Evolutionary conservation across 306 rosid species (phyloP).

Genomic region (Sophora flavescens): DNA sequence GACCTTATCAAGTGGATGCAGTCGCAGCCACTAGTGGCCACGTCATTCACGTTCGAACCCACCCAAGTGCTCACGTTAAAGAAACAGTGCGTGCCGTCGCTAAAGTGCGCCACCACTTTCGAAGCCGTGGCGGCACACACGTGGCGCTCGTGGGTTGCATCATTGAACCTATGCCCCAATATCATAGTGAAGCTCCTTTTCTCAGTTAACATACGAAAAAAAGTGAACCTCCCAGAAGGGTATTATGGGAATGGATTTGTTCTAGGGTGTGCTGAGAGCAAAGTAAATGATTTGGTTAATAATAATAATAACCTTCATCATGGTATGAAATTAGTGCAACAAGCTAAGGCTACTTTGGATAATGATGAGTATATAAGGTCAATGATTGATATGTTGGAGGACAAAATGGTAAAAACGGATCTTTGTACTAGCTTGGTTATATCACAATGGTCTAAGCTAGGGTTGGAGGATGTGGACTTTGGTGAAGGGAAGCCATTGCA

Average conservation of each 20-base stretch:
- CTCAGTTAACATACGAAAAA: conserved; percentile 65
- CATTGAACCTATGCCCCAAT: conserved; percentile 52
- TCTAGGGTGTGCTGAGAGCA: conserved; percentile 70
- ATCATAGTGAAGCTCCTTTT: conserved; percentile 69
- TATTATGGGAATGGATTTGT: conserved; percentile 84
- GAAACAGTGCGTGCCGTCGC: conserved; percentile 66
- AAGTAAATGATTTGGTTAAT: conserved; percentile 53
- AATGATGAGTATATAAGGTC: conserved; percentile 71
- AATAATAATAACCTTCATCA: conserved; percentile 63
- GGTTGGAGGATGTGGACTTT: conserved; percentile 82
- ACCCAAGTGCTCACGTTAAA: conserved; percentile 62
- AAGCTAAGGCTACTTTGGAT: conserved; percentile 55
- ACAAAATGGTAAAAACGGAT: conserved; percentile 63
- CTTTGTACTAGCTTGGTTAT: conserved; percentile 72
- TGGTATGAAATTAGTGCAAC: conserved; percentile 65
- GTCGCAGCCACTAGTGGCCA: conserved; percentile 71
- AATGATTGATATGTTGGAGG: conserved; percentile 74
- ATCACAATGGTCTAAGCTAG: conserved; percentile 88
- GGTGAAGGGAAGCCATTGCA: conserved; percentile 78
- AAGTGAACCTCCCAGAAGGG: conserved; percentile 55
- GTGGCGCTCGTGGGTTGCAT: conserved; percentile 86
- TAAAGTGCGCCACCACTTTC: conserved; percentile 71
- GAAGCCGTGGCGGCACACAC: conserved; percentile 85
- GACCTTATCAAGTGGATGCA: conserved; percentile 62
- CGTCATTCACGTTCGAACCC: conserved; percentile 62